Percentiles rank a stretch among this genome's conserved stretches.
phyloP scores from a whole-genome alignment of 371 early-diverging fungal species.

The Cokeromyces recurvatus region DNA sequence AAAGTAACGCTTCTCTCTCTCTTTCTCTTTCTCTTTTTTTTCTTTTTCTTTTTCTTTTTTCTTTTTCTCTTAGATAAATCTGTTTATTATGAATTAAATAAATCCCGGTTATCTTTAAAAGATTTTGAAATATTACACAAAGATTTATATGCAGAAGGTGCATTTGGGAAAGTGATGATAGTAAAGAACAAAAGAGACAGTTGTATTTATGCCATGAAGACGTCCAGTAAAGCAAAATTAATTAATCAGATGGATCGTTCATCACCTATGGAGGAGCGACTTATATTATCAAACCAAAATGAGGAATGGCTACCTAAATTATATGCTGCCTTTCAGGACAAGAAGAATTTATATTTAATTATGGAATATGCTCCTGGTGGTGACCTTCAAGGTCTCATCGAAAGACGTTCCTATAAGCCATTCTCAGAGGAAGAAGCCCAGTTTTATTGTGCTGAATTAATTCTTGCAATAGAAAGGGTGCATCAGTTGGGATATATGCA shows the following conservation, averaged over 20 bases:
- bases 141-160: constrained; percentile 18
- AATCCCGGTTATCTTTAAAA: constrained; percentile 15
- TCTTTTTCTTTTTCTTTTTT: background rate
- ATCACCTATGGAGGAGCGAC: constrained; percentile 87
- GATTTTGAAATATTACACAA: constrained; percentile 17
- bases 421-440: constrained; percentile 88
- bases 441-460: constrained; percentile 94
- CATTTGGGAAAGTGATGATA: constrained; percentile 32
- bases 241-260: constrained; percentile 82
- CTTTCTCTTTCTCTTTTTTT: background rate
- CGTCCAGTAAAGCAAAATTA: constrained; percentile 82
- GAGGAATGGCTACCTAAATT: constrained; percentile 79
- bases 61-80: constrained; percentile 14
- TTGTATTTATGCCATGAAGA: constrained; percentile 94
- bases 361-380: constrained; percentile 98
- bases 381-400: constrained; percentile 91
- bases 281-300: constrained; percentile 71
- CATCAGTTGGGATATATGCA: constrained; percentile 95
- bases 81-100: constrained; percentile 6
- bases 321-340: constrained; percentile 92
- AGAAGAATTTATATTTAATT: constrained; percentile 82
- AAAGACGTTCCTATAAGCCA: constrained; percentile 63
- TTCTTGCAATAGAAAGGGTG: constrained; percentile 87
- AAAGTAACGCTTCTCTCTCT: background rate
- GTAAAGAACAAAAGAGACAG: constrained; percentile 62